phyloP scores from a whole-genome alignment of 148 eudicot species.

The Persicaria tinctoria region DNA sequence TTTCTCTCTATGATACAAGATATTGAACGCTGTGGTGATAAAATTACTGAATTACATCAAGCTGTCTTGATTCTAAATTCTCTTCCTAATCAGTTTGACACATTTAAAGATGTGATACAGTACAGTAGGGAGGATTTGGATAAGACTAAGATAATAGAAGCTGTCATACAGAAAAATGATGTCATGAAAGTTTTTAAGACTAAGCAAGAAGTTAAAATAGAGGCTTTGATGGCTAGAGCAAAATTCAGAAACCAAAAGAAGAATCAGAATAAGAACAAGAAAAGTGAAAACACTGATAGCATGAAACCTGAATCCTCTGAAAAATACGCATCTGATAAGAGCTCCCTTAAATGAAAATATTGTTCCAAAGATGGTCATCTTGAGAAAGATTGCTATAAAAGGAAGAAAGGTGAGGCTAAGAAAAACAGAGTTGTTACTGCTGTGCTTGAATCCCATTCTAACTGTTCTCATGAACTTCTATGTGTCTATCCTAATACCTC shows the following conservation, averaged over 20 bases:
- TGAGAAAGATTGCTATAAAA: background rate
- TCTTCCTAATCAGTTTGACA: no score
- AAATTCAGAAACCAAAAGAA: background rate
- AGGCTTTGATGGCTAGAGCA: background rate
- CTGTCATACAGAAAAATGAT: background rate
- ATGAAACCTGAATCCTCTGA: background rate
- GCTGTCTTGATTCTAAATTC: background rate
- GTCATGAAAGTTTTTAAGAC: background rate
- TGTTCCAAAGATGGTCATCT: no score
- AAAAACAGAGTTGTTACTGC: background rate
- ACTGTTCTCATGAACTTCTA: background rate
- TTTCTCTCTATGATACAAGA: background rate
- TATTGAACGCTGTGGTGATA: background rate
- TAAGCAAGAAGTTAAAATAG: background rate
- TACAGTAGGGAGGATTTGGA: no score
- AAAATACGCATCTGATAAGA: background rate
- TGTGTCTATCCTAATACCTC: background rate
- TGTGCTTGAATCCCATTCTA: background rate
- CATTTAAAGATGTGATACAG: no score
- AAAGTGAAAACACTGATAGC: background rate
- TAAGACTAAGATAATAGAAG: no score
- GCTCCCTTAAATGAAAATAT: no score
- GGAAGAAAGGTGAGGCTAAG: background rate
- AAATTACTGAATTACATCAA: background rate
- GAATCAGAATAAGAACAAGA: background rate